Conservation (phyloP, 2,329 filamentous ascomycete genomes). For the Pseudocercospora macadamiae region DNA sequence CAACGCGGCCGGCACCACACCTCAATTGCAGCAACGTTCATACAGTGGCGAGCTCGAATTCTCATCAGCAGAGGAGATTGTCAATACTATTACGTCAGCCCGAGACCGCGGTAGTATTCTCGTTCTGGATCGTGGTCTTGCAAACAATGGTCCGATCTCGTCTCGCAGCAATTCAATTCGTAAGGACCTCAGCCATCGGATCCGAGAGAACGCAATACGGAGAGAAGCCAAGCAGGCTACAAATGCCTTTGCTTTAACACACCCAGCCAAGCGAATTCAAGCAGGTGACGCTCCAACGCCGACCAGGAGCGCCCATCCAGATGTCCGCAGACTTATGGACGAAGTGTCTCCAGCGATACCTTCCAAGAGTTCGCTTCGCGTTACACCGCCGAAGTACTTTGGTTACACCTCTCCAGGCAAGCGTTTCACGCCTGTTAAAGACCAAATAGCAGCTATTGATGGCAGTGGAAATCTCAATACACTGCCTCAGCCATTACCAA, state of each 20-base stretch:
- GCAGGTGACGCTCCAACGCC: constrained; percentile 14
- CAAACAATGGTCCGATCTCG: neutral
- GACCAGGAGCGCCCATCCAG: constrained; percentile 9
- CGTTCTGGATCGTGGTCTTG: neutral
- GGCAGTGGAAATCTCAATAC: constrained; percentile 6
- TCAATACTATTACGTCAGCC: neutral
- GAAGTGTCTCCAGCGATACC: constrained; percentile 5
- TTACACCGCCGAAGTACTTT: constrained; percentile 13
- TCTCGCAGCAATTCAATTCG: neutral
- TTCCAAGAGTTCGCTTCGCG: neutral
- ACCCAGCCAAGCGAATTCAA: constrained; percentile 15
- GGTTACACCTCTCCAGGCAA: constrained; percentile 12
- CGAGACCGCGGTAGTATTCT: neutral
- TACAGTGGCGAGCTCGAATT: neutral
- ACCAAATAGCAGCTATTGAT: neutral
- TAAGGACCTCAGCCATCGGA: neutral
- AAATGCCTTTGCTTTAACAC: neutral
- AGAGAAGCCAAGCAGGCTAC: neutral
- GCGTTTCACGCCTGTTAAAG: constrained; percentile 5
- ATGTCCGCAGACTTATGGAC: constrained; percentile 10
- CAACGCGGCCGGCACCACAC: constrained; percentile 4
- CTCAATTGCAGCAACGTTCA: constrained; percentile 4
- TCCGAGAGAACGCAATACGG: neutral
- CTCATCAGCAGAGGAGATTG: neutral
- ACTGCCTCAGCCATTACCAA: neutral